Evolutionary conservation across 495 filamentous ascomycete species (phyloP), one percentile per base, ranked within the genome.

Genomic region (Trichoderma gamsii): DNA sequence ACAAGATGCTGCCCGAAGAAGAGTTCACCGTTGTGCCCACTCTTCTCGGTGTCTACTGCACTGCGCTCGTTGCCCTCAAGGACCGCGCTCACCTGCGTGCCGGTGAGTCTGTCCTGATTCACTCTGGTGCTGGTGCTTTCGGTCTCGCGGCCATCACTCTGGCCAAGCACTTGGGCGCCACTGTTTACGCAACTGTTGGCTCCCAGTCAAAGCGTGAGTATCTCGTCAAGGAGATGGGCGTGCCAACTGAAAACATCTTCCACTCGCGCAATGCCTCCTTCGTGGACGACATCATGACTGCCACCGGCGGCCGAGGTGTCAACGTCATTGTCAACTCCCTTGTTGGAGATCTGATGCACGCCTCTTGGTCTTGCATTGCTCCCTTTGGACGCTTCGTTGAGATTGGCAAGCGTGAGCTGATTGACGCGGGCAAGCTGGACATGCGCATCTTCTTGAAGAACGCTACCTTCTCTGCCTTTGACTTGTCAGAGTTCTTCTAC

Each of bases 51-150:
- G 80, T 80, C 8, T 86, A 78, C 51, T 74, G 74, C 41, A 88
- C 86, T 0, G 86, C 85, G 0, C 83, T 81, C 46, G 81, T 88
- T 67, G 76, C 81, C 0, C 70, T 84, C 25, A 21, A 76, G 25
- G 66, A 81, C 12, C 64, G 78, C 9, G 80, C 76, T 2, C 70
- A 76, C 9, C 64, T 84, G 5, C 43, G 61, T 9, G 72, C 76
- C 41, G 83, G 75, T 4, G 82, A 88, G 64, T 80, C 74, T n/a
- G 76, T 88, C 5, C 76, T 89, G 13, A 84, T 89, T 44, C 84
- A 88, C 68, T 78, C 77, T 0, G 87, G 78, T 13, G 73, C 84
- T 0, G 83, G 83, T 23, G 79, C 78, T 18, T 70, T 84, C 0
- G 86, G 85, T 32, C 81, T 84, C 65, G 81, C 82, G 16, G 77